Conservation (phyloP, 2,329 filamentous ascomycete species). For the Trichophyton rubrum region DNA sequence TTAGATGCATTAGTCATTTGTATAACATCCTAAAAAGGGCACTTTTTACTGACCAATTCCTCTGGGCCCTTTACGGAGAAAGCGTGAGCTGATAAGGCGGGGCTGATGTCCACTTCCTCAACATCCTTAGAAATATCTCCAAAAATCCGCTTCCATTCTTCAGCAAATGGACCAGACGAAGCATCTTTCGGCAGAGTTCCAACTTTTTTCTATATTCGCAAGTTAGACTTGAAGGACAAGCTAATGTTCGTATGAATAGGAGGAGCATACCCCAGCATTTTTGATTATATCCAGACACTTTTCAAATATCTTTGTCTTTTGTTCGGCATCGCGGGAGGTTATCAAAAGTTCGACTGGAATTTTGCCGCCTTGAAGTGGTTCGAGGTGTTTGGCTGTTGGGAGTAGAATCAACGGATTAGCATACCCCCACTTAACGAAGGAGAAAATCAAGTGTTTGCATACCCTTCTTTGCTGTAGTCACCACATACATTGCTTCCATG, state of each 20-base stretch:
- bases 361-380: conserved; percentile 82
- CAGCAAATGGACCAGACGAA: conserved; percentile 76
- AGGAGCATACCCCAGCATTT: conserved; percentile 58
- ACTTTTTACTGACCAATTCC: conserved; percentile 50
- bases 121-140: conserved; percentile 67
- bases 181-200: conserved; percentile 76
- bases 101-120: conserved; percentile 75
- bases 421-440: neutral
- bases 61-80: conserved; percentile 91
- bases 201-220: conserved; percentile 60
- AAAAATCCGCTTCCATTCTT: conserved; percentile 87
- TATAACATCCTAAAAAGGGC: conserved; percentile 5
- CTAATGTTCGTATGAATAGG: neutral
- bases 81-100: conserved; percentile 67
- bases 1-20: conserved; percentile 10
- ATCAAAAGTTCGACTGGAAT: conserved; percentile 86
- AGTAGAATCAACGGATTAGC: neutral
- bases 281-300: conserved; percentile 80
- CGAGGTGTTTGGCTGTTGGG: conserved; percentile 69
- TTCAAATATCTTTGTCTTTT: conserved; percentile 82
- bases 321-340: conserved; percentile 77
- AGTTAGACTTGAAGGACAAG: neutral
- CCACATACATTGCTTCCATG: conserved; percentile 71
- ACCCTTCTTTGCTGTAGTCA: conserved; percentile 98
- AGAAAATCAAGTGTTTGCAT: conserved; percentile 11